These are phyloP conservation scores for Paxillus rubicundulus DNA, from an alignment of 768 basidiomycete genomes.

Conservation along the genomic window DNA sequence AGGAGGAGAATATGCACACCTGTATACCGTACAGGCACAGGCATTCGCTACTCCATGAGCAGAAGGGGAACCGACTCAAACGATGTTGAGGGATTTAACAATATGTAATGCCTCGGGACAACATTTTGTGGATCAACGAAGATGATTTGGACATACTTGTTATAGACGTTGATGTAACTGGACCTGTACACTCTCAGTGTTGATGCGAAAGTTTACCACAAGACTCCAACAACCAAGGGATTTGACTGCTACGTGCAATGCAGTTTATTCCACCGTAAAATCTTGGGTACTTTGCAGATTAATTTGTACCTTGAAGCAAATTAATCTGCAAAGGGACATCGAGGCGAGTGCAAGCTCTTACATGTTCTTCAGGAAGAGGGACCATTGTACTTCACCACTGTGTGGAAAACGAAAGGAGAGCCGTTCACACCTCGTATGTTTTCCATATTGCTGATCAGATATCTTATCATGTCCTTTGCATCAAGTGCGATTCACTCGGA, in stretches of 20 bases:
- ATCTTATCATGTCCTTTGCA: background rate
- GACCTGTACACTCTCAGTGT: no score
- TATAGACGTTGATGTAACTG: no score
- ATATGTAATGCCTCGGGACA: no score
- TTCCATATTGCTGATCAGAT: background rate
- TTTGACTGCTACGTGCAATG: no score
- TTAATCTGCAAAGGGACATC: constrained; percentile 77
- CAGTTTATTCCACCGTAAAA: no score
- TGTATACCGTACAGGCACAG: constrained; percentile 34
- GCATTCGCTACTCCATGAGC: constrained; percentile 19
- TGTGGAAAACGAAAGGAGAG: constrained; percentile 70
- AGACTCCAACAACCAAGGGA: no score
- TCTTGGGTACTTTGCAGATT: constrained; percentile 58
- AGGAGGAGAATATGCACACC: constrained; percentile 32
- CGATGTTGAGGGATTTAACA: no score
- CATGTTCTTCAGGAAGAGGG: constrained; percentile 50
- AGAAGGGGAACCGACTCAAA: no score
- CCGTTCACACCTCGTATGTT: constrained; percentile 61
- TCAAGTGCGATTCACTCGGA: constrained; percentile 64
- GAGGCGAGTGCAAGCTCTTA: constrained; percentile 40
- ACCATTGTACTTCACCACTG: constrained; percentile 85
- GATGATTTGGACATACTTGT: no score
- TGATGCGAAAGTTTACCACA: no score
- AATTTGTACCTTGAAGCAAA: constrained; percentile 74
- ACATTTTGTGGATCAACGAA: no score